Evolutionary conservation across 352 stramenopile genomes (phyloP).

Genomic region (Globisporangium solare): DNA sequence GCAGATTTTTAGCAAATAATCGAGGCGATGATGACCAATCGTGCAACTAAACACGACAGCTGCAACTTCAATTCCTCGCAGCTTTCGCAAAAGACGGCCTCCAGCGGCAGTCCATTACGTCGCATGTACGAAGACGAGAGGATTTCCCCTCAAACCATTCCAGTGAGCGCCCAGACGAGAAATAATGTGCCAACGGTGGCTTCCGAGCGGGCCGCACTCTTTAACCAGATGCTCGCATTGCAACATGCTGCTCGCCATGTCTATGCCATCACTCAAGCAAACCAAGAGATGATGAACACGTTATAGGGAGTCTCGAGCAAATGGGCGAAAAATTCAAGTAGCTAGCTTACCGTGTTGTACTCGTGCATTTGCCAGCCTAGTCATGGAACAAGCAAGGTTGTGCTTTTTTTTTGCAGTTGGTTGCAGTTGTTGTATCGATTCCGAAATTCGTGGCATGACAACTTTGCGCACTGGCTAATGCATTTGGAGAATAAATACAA

Average conservation of each 20-base stretch:
- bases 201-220: conserved; percentile 1
- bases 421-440: no score
- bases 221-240: background rate
- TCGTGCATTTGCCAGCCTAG: no score
- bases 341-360: no score
- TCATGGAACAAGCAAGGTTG: no score
- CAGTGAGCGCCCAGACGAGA: background rate
- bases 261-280: conserved; percentile 3
- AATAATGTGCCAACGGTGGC: background rate
- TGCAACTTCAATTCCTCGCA: background rate
- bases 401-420: no score
- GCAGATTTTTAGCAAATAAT: conserved; percentile 3
- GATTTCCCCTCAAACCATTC: background rate
- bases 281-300: conserved; percentile 4
- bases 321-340: no score
- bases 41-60: background rate
- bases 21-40: background rate
- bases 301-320: background rate
- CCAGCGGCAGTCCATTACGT: background rate
- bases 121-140: no score
- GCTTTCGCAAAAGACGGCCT: background rate
- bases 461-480: no score
- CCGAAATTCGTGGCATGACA: no score
- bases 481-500: no score
- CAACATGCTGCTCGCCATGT: conserved; percentile 2